Base-by-base conservation (phyloP, 2,329 filamentous ascomycete genomes). In the Cercospora sp. region DNA sequence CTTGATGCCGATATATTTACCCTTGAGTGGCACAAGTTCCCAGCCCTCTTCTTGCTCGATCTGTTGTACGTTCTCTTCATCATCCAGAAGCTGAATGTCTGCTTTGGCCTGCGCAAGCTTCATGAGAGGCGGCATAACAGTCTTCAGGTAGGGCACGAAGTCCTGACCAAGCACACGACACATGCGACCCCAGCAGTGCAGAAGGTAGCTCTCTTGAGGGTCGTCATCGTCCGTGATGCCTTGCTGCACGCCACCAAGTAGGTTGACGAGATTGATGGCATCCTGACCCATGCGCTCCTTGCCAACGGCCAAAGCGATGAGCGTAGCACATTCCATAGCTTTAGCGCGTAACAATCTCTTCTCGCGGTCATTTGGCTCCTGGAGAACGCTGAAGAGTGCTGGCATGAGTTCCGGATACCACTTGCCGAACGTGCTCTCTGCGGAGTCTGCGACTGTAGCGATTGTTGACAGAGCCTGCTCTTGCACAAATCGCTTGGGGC, bases 151-250 rank as follows among this genome's bases (percentile, higher is more conserved):
- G 16, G 94, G 94, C 12, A 98, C 85, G 80, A 99, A 99, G 75
- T 97, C 94, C 59, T 87, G 83, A 20, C 91, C 93, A 70, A 99
- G 87, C 31, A 99, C 94, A 72, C 95, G 90, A 81, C 94, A 98
- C 95, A 99, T 99, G 60, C 95, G 90, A 63, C 95, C 95, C 95
- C 95, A 99, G 83, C 95, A 99, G 84, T 99, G 95, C 81, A 99
- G 92, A 39, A 99, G 86, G 79, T 99, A 99, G 76, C 96, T 94
- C 16, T 93, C 91, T 80, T 99, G 95, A 45, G 95, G 95, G 77
- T 99, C 95, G 75, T 99, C 95, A 1, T 93, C 83, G 75, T 99
- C 95, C 4, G 89, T 90, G 70, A 98, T 95, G 77, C 87, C 90
- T 74, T 89, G 86, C 79, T 99, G 95, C 66, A 98, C 96, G 70